Evolutionary conservation across 345 rosid species (phyloP), one percentile per base, ranked within the genome.

Genomic region (Citropsis articulata): DNA sequence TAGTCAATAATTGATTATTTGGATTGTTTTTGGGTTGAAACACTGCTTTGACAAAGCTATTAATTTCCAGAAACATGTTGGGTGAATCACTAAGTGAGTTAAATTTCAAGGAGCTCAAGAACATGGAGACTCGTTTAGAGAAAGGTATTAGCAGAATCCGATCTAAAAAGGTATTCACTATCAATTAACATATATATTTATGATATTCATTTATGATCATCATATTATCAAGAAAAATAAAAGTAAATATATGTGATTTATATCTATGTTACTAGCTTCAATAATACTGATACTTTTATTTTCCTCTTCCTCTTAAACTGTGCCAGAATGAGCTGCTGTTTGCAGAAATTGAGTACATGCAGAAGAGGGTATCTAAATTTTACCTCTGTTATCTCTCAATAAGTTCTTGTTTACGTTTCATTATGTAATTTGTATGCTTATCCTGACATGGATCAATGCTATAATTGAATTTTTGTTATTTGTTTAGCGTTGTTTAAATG

Each of bases 291-390:
- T 24, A 60, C 57, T 83, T 4, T 56, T 13, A 61, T 67, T 21
- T 59, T n/a, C 53, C 36, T 64, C 69, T 56, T 27, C 13, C 22
- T 21, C 3, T 57, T 33, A 28, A 68, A 72, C 12, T 45, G 24
- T 25, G 53, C 68, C 93, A 96, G 99, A 91, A 91, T 74, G 98
- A 96, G 86, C 89, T 88, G 73, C 68, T 96, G 79, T 91, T 90
- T 76, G 84, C 99, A 0, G 99, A 96, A 84, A 91, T 96, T 33
- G 98, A 96, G 78, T 94, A 88, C 77, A 92, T 96, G 99, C 98
- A 92, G 85, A 96, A 90, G 77, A 90, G 97, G 91, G 98, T 93
- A 89, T 83, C 30, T 69, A 59, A 40, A 66, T 24, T 66, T 31
- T 18, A 33, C 7, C 38, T 75, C 77, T 18, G 25, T 16, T 74